A percentile compares a stretch with the other conserved stretches of the same genome.
phyloP scores from a whole-genome alignment of 768 basidiomycete genomes.

The Boletus coccyginus region DNA sequence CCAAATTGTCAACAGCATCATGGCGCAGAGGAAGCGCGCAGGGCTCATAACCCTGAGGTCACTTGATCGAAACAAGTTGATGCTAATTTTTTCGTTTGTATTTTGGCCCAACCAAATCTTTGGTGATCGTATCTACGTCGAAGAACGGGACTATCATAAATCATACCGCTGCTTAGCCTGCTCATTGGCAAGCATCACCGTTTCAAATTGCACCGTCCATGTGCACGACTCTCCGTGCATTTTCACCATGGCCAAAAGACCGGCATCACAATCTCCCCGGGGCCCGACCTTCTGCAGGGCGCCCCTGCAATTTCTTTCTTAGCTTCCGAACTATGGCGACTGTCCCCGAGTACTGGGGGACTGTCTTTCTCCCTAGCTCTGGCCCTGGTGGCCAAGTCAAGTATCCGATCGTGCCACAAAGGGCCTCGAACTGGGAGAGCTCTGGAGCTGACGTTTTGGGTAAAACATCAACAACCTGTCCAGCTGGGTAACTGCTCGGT shows the following conservation, averaged over 20 bases:
- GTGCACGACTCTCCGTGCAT: neutral
- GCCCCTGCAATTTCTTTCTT: constrained; percentile 43
- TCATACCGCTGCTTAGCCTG: too few species aligned
- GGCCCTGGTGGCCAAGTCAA: constrained; percentile 82
- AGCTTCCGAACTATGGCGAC: constrained; percentile 39
- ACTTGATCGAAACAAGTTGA: constrained; percentile 48
- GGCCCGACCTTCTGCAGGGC: constrained; percentile 37
- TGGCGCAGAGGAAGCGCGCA: constrained; percentile 49
- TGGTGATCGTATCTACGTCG: too few species aligned
- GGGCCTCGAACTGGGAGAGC: neutral
- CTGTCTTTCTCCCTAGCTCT: constrained; percentile 71
- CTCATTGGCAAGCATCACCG: too few species aligned
- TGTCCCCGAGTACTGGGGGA: constrained; percentile 37
- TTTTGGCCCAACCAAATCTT: too few species aligned
- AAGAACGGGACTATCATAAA: too few species aligned
- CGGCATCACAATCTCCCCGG: neutral
- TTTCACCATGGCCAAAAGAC: neutral
- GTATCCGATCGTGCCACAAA: constrained; percentile 1
- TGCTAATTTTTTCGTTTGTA: constrained; percentile 19
- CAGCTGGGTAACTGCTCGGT: constrained; percentile 71
- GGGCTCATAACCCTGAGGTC: constrained; percentile 51
- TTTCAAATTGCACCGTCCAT: neutral
- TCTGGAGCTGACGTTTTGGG: neutral
- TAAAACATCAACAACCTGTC: constrained; percentile 91
- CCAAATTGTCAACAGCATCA: constrained; percentile 30